Conservation (phyloP, 345 rosid genomes). For the Brassica carinata region DNA sequence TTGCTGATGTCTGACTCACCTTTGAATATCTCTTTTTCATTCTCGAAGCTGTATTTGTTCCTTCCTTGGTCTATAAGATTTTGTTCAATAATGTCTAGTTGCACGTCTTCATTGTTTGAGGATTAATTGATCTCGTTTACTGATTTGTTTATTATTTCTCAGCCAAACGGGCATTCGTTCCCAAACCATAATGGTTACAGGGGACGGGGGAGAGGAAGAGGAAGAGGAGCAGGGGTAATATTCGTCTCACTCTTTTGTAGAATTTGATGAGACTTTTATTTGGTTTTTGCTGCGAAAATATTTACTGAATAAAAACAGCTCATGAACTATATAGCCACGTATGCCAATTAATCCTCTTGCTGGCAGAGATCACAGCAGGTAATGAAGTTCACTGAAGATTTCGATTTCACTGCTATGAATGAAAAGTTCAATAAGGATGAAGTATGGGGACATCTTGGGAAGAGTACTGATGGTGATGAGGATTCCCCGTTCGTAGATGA, state of each 20-base stretch:
- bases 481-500: slow-evolving; percentile 54
- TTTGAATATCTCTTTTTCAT: slow-evolving; percentile 3
- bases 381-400: slow-evolving; percentile 82
- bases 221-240: slow-evolving; percentile 86
- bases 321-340: not conserved
- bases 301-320: too few relatives aligned
- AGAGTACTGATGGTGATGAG: slow-evolving; percentile 63
- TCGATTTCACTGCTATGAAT: slow-evolving; percentile 91
- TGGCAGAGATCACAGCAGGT: slow-evolving; percentile 53
- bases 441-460: slow-evolving; percentile 96
- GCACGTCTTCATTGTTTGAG: slow-evolving; percentile 18
- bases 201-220: slow-evolving; percentile 87
- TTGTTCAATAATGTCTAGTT: not conserved
- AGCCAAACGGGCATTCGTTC: slow-evolving; percentile 72
- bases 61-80: slow-evolving; percentile 10
- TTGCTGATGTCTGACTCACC: too few relatives aligned
- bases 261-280: not conserved
- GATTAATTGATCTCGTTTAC: slow-evolving; percentile 8
- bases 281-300: not conserved
- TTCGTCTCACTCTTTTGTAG: slow-evolving; percentile 19
- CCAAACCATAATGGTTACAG: slow-evolving; percentile 59
- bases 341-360: slow-evolving; percentile 22
- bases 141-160: not conserved
- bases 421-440: slow-evolving; percentile 95
- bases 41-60: too few relatives aligned